These are phyloP conservation scores for Stygiomarasmius scandens DNA, from an alignment of 1,284 basidiomycete species.

Conservation along the genomic window DNA sequence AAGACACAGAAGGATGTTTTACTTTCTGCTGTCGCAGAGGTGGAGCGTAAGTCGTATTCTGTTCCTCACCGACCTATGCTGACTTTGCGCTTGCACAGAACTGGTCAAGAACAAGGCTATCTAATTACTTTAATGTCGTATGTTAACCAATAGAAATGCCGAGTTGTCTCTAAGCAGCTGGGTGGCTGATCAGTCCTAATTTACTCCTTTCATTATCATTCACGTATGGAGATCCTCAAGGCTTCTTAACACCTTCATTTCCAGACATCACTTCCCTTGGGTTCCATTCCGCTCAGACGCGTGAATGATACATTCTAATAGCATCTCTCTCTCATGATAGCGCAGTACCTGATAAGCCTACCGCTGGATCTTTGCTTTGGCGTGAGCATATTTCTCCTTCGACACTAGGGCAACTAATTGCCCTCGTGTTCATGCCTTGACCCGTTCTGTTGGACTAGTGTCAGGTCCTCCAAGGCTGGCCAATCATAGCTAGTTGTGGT, in stretches of 20 bases:
- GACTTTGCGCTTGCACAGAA: conserved; percentile 24
- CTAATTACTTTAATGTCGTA: conserved; percentile 27
- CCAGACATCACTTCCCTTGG: no score
- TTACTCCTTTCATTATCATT: no score
- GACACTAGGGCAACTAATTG: no score
- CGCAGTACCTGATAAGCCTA: neutral
- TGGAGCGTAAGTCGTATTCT: conserved; percentile 78
- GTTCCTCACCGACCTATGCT: neutral
- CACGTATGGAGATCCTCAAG: no score
- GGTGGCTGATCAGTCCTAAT: no score
- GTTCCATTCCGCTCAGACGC: neutral
- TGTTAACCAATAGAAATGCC: conserved; percentile 14
- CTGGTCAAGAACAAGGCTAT: conserved; percentile 55
- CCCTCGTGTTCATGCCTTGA: no score
- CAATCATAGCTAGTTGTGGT: no score
- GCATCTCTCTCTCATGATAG: neutral
- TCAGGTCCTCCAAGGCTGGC: no score
- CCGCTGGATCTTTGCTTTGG: no score
- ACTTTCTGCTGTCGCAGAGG: conserved; percentile 81
- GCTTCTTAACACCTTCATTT: no score
- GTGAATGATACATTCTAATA: neutral
- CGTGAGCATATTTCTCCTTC: no score
- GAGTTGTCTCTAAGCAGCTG: neutral
- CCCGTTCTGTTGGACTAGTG: no score
- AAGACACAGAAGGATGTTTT: conserved; percentile 95